phyloP scores from a whole-genome alignment of 768 basidiomycete genomes.

The Lactarius trivialis region DNA sequence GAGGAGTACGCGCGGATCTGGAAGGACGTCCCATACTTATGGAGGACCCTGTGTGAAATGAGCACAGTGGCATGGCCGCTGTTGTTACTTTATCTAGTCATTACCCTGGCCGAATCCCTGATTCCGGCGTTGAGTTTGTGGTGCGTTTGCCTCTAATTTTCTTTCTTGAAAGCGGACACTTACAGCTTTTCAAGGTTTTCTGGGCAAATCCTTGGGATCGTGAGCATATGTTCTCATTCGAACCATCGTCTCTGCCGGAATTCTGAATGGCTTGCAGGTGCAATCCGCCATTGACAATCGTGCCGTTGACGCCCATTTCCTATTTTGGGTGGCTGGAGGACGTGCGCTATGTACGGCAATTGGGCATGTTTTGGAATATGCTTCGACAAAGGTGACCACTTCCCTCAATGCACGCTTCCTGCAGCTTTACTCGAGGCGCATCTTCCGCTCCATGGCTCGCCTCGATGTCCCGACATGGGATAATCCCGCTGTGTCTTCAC shows the following conservation, averaged over 20 bases:
- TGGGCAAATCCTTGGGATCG: slow-evolving; percentile 10
- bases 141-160: background rate
- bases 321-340: slow-evolving; percentile 34
- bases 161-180: background rate
- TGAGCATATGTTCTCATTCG: slow-evolving; percentile 22
- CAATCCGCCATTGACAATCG: slow-evolving; percentile 19
- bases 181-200: slow-evolving; percentile 9
- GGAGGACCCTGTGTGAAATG: slow-evolving; percentile 42
- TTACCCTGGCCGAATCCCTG: background rate
- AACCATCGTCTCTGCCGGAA: background rate
- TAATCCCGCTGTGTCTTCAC: slow-evolving; percentile 57
- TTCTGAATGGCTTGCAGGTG: background rate
- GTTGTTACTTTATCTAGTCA: slow-evolving; percentile 2
- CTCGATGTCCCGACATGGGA: slow-evolving; percentile 74
- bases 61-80: background rate
- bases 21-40: slow-evolving; percentile 18
- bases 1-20: background rate
- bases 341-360: slow-evolving; percentile 46
- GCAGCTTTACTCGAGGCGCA: slow-evolving; percentile 53
- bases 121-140: slow-evolving; percentile 11
- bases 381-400: slow-evolving; percentile 33
- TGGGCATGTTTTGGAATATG: slow-evolving; percentile 40
- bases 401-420: slow-evolving; percentile 56
- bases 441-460: slow-evolving; percentile 59
- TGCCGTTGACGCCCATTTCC: slow-evolving; percentile 7